Evolutionary conservation across 1,139 yeast genomes (phyloP).

Genomic region (Protomyces inouyei): DNA sequence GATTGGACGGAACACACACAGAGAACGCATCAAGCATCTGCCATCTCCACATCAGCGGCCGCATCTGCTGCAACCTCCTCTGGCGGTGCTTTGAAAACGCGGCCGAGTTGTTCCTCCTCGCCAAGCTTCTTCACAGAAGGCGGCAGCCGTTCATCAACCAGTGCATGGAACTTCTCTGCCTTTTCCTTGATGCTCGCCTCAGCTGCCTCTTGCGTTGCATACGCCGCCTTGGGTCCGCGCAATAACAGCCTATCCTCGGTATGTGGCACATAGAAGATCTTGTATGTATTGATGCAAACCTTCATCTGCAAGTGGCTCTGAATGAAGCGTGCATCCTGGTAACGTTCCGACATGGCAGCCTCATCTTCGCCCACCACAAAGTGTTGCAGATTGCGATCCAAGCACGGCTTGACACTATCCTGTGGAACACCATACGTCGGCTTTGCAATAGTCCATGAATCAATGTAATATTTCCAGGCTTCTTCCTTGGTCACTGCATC

Average conservation of each 20-base stretch:
- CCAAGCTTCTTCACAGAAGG: not conserved
- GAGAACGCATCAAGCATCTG: not conserved
- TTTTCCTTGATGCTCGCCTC: not conserved
- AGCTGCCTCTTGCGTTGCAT: not conserved
- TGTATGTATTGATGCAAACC: slow-evolving; percentile 71
- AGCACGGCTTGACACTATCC: slow-evolving; percentile 68
- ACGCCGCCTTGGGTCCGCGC: not conserved
- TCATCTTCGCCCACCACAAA: slow-evolving; percentile 44
- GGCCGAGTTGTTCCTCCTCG: not conserved
- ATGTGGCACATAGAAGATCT: slow-evolving; percentile 74
- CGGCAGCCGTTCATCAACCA: not conserved
- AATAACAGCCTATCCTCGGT: slow-evolving; percentile 72
- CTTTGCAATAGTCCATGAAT: slow-evolving; percentile 87
- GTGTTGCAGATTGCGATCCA: slow-evolving; percentile 50
- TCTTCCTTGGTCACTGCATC: slow-evolving; percentile 73
- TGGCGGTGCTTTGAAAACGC: not conserved
- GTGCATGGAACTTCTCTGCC: not conserved
- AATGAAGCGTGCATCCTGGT: slow-evolving; percentile 15
- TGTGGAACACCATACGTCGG: slow-evolving; percentile 97
- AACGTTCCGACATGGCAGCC: slow-evolving; percentile 1
- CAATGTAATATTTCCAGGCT: slow-evolving; percentile 85
- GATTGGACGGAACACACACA: too few species aligned
- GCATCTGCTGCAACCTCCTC: not conserved
- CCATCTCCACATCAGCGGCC: not conserved
- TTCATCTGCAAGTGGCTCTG: slow-evolving; percentile 71